Evolutionary conservation across 2,329 filamentous ascomycete genomes (phyloP), one percentile per base, ranked within the genome.

Genomic region (Colletotrichum euphorbiae): DNA sequence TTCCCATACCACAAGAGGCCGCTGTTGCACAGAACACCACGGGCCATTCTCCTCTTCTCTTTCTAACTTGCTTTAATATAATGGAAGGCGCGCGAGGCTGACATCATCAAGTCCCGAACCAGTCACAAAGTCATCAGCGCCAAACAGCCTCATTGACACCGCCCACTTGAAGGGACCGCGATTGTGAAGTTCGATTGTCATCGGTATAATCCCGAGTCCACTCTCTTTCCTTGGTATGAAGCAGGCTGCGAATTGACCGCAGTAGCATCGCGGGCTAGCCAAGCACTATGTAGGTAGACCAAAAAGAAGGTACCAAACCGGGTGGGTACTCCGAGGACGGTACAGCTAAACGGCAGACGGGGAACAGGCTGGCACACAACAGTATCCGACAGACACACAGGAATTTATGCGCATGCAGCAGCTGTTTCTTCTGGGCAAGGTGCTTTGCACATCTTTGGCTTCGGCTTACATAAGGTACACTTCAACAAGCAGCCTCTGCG

Each of bases 231-330:
- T 40, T 59, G 21, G 31, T 58, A 46, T 52, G 48, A 69, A 60
- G 46, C 66, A 65, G 62, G 61, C 66, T 60, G 60, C 33, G 54
- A 43, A 43, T 65, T 58, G 46, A 46, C 40, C 28, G 65, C 46
- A 55, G 28, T 48, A 65, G 33, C 9, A 48, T 40, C 46, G 4
- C 40, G n/a, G 60, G 52, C 64, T 63, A 64, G 60, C 31, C 38
- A 48, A 58, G 64, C 24, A 43, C 28, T 28, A 4, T 4, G 1
- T 24, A 8, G 28, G 28, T 28, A 28, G 59, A 58, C n/a, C 17
- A 42, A 24, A 17, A 46, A 43, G 31, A 59, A 36, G n/a, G 17
- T 28, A 48, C n/a, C 28, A 38, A 21, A 38, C 46, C 40, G 17
- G 33, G 66, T 59, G 55, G 66, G 33, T 48, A 59, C 21, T 48